Evolutionary conservation across 805 yeast species (phyloP).

Genomic region (Diddensiella caesifluorescens): DNA sequence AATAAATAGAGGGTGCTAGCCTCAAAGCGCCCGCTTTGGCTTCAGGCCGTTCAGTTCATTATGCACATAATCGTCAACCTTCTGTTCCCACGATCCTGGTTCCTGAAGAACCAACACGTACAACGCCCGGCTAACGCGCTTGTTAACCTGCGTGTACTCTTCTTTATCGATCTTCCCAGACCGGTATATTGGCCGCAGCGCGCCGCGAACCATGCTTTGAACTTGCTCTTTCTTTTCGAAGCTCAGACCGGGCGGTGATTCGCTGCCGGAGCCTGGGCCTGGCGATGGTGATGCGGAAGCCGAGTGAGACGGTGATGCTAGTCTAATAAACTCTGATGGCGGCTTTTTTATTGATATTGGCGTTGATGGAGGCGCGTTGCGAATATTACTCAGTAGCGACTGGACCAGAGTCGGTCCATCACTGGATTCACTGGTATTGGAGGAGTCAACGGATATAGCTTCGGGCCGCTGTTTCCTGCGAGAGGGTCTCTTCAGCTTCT

Average conservation of each 20-base stretch:
- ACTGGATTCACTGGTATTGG: slow-evolving; percentile 4
- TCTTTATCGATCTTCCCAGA: slow-evolving; percentile 33
- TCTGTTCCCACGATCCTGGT: background rate
- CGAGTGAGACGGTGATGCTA: background rate
- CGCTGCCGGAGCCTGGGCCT: slow-evolving; percentile 5
- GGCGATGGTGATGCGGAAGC: slow-evolving; percentile 21
- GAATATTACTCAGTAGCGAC: slow-evolving; percentile 24
- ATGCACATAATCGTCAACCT: slow-evolving; percentile 4
- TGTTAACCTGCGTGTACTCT: slow-evolving; percentile 57
- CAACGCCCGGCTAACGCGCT: slow-evolving; percentile 53
- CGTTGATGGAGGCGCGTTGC: slow-evolving; percentile 9
- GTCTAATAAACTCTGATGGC: background rate
- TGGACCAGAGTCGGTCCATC: slow-evolving; percentile 18
- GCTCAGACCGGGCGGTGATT: slow-evolving; percentile 9
- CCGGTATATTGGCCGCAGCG: slow-evolving; percentile 45
- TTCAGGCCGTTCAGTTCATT: slow-evolving; percentile 1
- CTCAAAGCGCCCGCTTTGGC: too few relatives aligned
- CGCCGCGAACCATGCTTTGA: slow-evolving; percentile 52
- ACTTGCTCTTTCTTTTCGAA: slow-evolving; percentile 48
- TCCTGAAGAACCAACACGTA: slow-evolving; percentile 37
- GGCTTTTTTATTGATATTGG: background rate
- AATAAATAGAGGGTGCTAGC: too few relatives aligned
- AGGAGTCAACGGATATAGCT: background rate
- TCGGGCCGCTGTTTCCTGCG: slow-evolving; percentile 9
- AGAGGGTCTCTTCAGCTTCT: slow-evolving; percentile 26